Evolutionary conservation across 352 stramenopile genomes (phyloP).

Genomic region (Blastocystis sp.): DNA sequence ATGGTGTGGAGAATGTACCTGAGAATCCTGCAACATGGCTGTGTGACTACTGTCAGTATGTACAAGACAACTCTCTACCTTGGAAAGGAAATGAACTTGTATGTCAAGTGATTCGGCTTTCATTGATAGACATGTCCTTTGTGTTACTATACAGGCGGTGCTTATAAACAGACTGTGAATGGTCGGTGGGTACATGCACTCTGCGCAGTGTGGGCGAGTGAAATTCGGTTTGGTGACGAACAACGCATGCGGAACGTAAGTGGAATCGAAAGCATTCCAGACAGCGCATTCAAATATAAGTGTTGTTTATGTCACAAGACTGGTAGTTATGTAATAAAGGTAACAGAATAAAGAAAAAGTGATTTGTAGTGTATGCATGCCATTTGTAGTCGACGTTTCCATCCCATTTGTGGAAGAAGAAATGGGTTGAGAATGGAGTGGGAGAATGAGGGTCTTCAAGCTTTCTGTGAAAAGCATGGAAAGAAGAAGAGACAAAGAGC

Average conservation of each 20-base stretch:
- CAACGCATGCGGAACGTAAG: conserved; percentile 33
- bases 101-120: neutral
- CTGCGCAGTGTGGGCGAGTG: conserved; percentile 56
- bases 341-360: neutral
- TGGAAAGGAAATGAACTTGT: conserved; percentile 43
- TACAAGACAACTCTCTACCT: conserved; percentile 48
- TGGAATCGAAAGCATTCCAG: conserved; percentile 40
- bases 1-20: conserved; percentile 35
- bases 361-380: conserved; percentile 52
- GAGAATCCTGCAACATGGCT: neutral
- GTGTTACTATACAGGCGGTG: conserved; percentile 57
- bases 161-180: conserved; percentile 50
- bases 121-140: conserved; percentile 47
- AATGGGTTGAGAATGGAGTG: conserved; percentile 31
- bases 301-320: conserved; percentile 59
- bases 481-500: conserved; percentile 41
- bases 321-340: conserved; percentile 57
- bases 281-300: conserved; percentile 45
- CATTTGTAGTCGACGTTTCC: conserved; percentile 38
- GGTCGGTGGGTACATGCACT: conserved; percentile 37
- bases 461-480: conserved; percentile 55
- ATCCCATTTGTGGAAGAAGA: conserved; percentile 48
- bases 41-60: conserved; percentile 58
- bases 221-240: conserved; percentile 48
- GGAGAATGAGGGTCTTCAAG: conserved; percentile 37